phyloP scores from a whole-genome alignment of 768 basidiomycete species.

The Leccinum barrowsii region DNA sequence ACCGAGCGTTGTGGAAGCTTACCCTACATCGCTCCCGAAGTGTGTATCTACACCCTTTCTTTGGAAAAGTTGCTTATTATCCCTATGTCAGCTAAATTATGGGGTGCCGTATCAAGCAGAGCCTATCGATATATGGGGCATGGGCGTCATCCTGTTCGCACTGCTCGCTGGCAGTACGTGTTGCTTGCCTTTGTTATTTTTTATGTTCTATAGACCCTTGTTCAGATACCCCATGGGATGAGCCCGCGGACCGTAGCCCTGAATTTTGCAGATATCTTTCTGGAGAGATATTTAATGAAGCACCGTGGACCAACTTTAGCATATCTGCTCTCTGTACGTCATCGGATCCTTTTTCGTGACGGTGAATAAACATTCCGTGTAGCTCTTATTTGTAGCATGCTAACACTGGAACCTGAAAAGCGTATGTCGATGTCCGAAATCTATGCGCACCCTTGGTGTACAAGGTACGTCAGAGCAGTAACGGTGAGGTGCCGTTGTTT shows the following conservation, averaged over 20 bases:
- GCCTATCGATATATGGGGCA: constrained; percentile 94
- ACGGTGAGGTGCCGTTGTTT: not conserved
- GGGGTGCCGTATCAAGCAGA: constrained; percentile 78
- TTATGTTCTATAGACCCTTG: not conserved
- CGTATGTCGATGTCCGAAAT: constrained; percentile 64
- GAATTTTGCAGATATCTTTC: constrained; percentile 77
- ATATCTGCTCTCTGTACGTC: constrained; percentile 58
- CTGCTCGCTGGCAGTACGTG: constrained; percentile 83
- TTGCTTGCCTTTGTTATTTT: not conserved
- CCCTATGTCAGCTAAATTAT: constrained; percentile 52
- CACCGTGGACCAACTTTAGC: constrained; percentile 75
- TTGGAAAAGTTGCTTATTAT: not conserved
- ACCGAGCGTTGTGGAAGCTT: constrained; percentile 87
- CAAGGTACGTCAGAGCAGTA: constrained; percentile 43
- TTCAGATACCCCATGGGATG: constrained; percentile 96
- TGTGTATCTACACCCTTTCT: constrained; percentile 30
- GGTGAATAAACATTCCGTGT: constrained; percentile 2
- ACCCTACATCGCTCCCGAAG: constrained; percentile 95
- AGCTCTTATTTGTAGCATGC: constrained; percentile 76
- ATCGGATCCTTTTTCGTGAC: not conserved
- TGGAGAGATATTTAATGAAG: constrained; percentile 68
- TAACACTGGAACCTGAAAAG: constrained; percentile 64
- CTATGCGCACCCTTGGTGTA: constrained; percentile 68
- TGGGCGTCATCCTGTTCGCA: constrained; percentile 92
- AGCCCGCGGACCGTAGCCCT: constrained; percentile 73